Evolutionary conservation across 176 grass and related monocot genomes (phyloP).

Genomic region (Elymus sibiricus): DNA sequence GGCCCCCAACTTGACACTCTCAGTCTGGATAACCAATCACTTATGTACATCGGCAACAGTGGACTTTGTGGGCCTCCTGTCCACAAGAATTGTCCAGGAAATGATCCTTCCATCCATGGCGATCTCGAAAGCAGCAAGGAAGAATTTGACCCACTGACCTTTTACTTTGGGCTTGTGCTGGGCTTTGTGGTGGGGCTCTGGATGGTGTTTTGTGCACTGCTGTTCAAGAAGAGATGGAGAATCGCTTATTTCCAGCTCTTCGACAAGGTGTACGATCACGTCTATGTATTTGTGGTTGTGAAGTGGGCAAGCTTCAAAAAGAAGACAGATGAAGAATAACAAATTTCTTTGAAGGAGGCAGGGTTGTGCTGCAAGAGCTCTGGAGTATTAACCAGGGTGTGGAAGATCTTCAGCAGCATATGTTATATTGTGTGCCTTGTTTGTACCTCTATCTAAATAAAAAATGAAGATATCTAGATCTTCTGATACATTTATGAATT

Average conservation of each 20-base stretch:
- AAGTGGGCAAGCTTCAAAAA: neutral
- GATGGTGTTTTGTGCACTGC: slow-evolving; percentile 12
- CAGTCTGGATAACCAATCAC: neutral
- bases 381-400: neutral
- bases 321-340: neutral
- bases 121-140: neutral
- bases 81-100: slow-evolving; percentile 12
- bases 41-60: slow-evolving; percentile 22
- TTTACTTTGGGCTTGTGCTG: neutral
- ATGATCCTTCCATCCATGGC: neutral
- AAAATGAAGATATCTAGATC: too few species aligned
- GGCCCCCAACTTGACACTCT: slow-evolving; percentile 21
- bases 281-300: neutral
- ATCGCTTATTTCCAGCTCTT: slow-evolving; percentile 17
- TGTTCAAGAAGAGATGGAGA: slow-evolving; percentile 32
- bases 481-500: too few species aligned
- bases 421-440: too few species aligned
- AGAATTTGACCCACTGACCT: neutral
- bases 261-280: neutral
- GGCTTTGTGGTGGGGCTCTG: slow-evolving; percentile 33
- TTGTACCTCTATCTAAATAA: too few species aligned
- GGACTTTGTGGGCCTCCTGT: slow-evolving; percentile 19
- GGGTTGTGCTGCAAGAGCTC: neutral
- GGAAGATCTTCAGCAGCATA: too few species aligned
- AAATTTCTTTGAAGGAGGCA: neutral